A percentile compares a stretch with the other conserved stretches of the same genome.
These are phyloP conservation scores for Wickerhamomyces tratensis DNA, from an alignment of 805 yeast species.

Conservation along the genomic window DNA sequence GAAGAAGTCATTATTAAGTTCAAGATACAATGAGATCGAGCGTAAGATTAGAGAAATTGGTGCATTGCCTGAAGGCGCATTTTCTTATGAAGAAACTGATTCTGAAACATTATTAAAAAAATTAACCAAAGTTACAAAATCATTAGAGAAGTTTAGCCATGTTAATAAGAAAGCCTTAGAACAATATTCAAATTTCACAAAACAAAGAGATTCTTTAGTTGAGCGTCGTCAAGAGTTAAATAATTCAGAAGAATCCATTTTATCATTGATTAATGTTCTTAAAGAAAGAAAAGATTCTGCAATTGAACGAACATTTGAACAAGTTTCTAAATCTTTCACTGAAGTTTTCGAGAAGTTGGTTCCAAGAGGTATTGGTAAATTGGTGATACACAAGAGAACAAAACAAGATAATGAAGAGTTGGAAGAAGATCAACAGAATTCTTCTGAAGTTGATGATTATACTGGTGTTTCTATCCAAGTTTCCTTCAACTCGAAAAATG, in stretches of 20 bases:
- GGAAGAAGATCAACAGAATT: slow-evolving; percentile 12
- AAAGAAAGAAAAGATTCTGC: slow-evolving; percentile 79
- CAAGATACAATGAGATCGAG: slow-evolving; percentile 63
- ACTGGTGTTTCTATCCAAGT: slow-evolving; percentile 80
- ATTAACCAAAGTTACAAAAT: slow-evolving; percentile 45
- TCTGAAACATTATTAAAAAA: slow-evolving; percentile 45
- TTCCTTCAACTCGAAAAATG: slow-evolving; percentile 76
- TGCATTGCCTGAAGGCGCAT: slow-evolving; percentile 82
- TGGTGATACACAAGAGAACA: slow-evolving; percentile 41
- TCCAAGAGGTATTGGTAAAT: slow-evolving; percentile 70
- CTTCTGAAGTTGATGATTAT: slow-evolving; percentile 41
- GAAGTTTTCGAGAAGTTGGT: slow-evolving; percentile 73
- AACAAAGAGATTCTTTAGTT: slow-evolving; percentile 58
- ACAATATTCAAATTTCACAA: slow-evolving; percentile 64
- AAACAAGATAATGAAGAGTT: slow-evolving; percentile 11
- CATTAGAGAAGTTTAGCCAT: slow-evolving; percentile 56
- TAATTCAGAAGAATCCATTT: slow-evolving; percentile 62
- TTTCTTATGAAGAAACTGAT: slow-evolving; percentile 34
- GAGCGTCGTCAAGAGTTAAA: slow-evolving; percentile 61
- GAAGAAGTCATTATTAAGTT: slow-evolving; percentile 46
- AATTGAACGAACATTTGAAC: slow-evolving; percentile 65
- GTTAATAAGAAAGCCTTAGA: slow-evolving; percentile 87
- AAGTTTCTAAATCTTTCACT: slow-evolving; percentile 64
- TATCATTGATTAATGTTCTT: slow-evolving; percentile 55
- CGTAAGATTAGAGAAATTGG: slow-evolving; percentile 75